Percentiles rank a stretch among this genome's conserved stretches.
These are phyloP conservation scores for Cladorrhinum sp. DNA, from an alignment of 2,329 filamentous ascomycete genomes.

Conservation along the genomic window DNA sequence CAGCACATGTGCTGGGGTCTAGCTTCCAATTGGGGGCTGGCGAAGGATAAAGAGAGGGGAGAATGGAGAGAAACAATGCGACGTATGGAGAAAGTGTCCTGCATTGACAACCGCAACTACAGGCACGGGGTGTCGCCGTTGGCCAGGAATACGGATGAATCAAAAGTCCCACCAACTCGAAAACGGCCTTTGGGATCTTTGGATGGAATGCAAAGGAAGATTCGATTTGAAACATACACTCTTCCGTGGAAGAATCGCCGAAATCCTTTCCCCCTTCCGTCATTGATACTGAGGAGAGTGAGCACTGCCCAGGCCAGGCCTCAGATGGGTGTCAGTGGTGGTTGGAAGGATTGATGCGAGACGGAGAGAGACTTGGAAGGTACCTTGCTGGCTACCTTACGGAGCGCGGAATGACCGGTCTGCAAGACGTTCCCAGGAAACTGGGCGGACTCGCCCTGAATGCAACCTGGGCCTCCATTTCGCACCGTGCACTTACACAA, in stretches of 20 bases:
- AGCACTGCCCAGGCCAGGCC: neutral
- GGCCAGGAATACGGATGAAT: neutral
- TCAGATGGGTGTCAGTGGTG: neutral
- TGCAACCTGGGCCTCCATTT: constrained; percentile 1
- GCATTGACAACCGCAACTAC: neutral
- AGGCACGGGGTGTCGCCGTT: neutral
- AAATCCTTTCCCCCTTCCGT: neutral
- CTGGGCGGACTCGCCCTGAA: constrained; percentile 2
- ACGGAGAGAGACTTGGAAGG: neutral
- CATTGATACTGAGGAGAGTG: neutral
- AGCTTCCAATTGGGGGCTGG: constrained; percentile 11
- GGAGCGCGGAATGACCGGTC: neutral
- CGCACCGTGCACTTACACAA: constrained; percentile 12
- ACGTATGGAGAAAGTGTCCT: neutral
- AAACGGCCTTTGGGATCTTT: too few relatives aligned
- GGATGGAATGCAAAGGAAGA: neutral
- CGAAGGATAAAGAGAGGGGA: neutral
- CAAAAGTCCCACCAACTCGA: neutral
- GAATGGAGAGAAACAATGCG: neutral
- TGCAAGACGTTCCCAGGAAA: constrained; percentile 1
- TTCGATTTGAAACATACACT: neutral
- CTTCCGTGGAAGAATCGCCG: neutral
- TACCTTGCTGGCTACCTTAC: neutral
- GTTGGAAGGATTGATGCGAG: neutral
- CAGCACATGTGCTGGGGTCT: constrained; percentile 7